Base-by-base conservation (phyloP, 139 green algal genomes). In the Chlamydomonas applanata region DNA sequence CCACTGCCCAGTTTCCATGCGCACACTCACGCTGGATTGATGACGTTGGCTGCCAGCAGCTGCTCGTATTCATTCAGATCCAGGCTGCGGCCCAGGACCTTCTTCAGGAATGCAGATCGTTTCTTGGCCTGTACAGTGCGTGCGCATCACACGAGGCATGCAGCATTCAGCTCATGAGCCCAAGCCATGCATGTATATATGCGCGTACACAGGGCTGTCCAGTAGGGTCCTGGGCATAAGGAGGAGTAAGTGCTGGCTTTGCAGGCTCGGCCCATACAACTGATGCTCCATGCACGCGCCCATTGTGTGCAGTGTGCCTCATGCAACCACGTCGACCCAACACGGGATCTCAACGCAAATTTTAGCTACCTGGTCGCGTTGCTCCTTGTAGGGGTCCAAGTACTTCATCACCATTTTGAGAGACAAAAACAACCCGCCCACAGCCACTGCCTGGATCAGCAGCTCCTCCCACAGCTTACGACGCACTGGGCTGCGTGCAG, bases 11-110 rank as follows among this genome's bases (percentile, higher is more conserved):
- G n/a, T n/a, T n/a, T n/a, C n/a, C 40, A 49, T 49, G 40, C 40
- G 11, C 7, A 7, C 40, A 49, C 40, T 49, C 40, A 49, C 40
- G 40, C 40, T 49, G 93, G 93, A 82, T 98, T 97, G 60, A 96
- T 77, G 13, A 98, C 93, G 33, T 93, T 87, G n/a, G 76, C 68
- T 0, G 91, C 90, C 36, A 97, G 86, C 20, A 95, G 74, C 86
- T 96, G 76, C 74, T 90, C 85, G 74, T 77, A 90, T 74, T 90
- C 85, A 40, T 90, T 85, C 45, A 90, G 79, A 13, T 85, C 76
- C 25, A 90, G 75, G 16, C 65, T 52, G 22, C 74, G 59, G 4
- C 85, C 85, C 25, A 90, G 74, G 11, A 75, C 46, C 40, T 80
- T 69, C 54, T 73, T 82, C 16, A 89, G 29, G 35, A 86, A 73